A percentile compares a stretch with the other conserved stretches of the same genome.
phyloP scores from a whole-genome alignment of 2,329 filamentous ascomycete species.

The Beauveria sp. region DNA sequence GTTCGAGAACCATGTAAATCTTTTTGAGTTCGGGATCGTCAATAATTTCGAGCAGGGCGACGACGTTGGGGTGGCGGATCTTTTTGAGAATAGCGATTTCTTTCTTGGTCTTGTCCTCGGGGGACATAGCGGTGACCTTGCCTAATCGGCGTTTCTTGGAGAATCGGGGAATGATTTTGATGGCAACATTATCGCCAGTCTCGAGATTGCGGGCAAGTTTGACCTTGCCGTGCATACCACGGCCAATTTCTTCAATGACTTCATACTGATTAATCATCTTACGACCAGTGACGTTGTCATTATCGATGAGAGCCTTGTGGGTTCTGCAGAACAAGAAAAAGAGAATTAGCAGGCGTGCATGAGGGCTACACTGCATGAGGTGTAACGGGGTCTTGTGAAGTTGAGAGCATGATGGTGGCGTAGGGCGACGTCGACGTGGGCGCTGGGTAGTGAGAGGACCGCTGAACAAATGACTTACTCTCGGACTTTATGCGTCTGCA shows the following conservation, averaged over 20 bases:
- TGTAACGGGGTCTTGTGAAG: not conserved
- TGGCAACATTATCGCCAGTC: slow-evolving; percentile 75
- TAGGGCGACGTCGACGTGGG: not conserved
- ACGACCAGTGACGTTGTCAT: slow-evolving; percentile 79
- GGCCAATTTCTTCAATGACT: slow-evolving; percentile 90
- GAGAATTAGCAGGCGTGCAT: not conserved
- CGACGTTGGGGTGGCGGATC: slow-evolving; percentile 93
- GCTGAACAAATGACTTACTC: slow-evolving; percentile 49
- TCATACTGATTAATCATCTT: slow-evolving; percentile 98
- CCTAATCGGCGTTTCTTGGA: slow-evolving; percentile 91
- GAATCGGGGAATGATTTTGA: slow-evolving; percentile 96
- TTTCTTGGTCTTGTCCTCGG: slow-evolving; percentile 77
- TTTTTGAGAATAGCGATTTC: slow-evolving; percentile 99
- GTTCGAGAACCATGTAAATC: slow-evolving; percentile 96
- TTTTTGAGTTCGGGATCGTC: slow-evolving; percentile 95
- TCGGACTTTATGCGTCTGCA: slow-evolving; percentile 66
- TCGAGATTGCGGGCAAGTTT: slow-evolving; percentile 81
- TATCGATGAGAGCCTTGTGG: slow-evolving; percentile 83
- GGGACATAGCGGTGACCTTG: slow-evolving; percentile 59
- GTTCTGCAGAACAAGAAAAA: slow-evolving; percentile 45
- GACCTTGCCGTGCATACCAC: slow-evolving; percentile 95
- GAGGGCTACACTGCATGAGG: slow-evolving; percentile 4
- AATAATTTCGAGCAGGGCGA: slow-evolving; percentile 91
- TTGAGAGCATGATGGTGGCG: not conserved
- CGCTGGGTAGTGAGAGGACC: slow-evolving; percentile 1